phyloP scores from a whole-genome alignment of 352 stramenopile genomes.

The Globisporangium apiculatum region DNA sequence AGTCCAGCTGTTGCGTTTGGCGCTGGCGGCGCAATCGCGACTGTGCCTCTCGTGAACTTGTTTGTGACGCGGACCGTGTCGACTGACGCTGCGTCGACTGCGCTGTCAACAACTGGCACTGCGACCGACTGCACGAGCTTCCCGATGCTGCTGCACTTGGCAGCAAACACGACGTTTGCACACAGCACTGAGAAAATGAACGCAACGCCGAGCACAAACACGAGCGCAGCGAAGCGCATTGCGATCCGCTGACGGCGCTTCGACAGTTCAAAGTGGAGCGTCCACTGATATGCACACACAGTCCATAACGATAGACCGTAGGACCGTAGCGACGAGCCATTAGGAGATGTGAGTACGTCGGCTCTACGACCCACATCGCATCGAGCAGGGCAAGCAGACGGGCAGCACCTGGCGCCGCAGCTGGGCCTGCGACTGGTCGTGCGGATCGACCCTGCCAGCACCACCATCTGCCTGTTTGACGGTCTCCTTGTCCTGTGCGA shows the following conservation, averaged over 20 bases:
- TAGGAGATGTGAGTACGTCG: too few relatives aligned
- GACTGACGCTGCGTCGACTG: conserved; percentile 4
- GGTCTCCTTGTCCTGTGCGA: conserved; percentile 43
- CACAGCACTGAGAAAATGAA: conserved; percentile 53
- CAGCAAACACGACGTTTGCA: conserved; percentile 58
- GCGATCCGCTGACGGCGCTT: conserved; percentile 54
- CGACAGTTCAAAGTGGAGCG: conserved; percentile 45
- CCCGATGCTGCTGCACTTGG: conserved; percentile 63
- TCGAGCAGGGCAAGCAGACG: neutral
- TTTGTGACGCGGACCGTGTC: conserved; percentile 26
- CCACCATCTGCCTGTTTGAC: conserved; percentile 20
- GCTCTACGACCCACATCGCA: neutral
- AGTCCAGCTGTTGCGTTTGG: conserved; percentile 14
- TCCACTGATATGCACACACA: conserved; percentile 25
- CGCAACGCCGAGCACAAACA: conserved; percentile 37
- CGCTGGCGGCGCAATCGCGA: conserved; percentile 15
- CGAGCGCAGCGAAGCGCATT: conserved; percentile 44
- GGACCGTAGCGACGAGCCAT: too few relatives aligned
- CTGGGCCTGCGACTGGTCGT: conserved; percentile 4
- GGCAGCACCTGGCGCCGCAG: conserved; percentile 9
- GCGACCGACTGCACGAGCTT: conserved; percentile 33
- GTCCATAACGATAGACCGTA: too few relatives aligned
- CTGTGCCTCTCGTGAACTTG: conserved; percentile 32
- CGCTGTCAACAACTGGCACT: conserved; percentile 28
- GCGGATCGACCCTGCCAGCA: conserved; percentile 1